These are phyloP conservation scores for Yamadazyma sp. DNA, from an alignment of 1,139 yeast species.

Conservation along the genomic window DNA sequence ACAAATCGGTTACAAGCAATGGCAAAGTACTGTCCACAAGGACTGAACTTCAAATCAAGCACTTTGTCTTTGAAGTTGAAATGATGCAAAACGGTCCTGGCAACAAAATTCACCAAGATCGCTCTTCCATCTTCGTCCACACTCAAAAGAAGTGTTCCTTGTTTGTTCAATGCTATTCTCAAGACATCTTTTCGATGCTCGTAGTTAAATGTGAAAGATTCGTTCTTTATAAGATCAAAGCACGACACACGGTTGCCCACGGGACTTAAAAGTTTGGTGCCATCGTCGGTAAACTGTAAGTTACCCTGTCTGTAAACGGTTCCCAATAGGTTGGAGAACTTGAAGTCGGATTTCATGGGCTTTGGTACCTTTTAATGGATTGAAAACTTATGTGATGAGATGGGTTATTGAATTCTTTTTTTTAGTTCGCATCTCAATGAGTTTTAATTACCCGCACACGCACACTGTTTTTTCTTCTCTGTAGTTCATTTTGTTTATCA, in stretches of 20 bases:
- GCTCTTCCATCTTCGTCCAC: conserved; percentile 95
- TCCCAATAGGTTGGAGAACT: conserved; percentile 85
- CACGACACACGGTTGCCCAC: conserved; percentile 93
- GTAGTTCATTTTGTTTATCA: too few species aligned
- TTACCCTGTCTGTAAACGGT: conserved; percentile 94
- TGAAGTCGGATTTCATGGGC: conserved; percentile 48
- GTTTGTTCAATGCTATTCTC: conserved; percentile 78
- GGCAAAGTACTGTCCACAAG: conserved; percentile 87
- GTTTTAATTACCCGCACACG: conserved; percentile 5
- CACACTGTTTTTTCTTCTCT: neutral
- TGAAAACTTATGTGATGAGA: conserved; percentile 10
- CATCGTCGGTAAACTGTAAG: conserved; percentile 83
- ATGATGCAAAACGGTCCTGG: conserved; percentile 90
- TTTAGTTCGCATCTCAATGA: conserved; percentile 5
- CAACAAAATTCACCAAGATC: conserved; percentile 77
- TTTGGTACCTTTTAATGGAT: neutral
- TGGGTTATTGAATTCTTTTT: conserved; percentile 4
- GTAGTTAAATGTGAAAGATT: conserved; percentile 85
- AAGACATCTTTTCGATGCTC: conserved; percentile 88
- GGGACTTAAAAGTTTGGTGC: conserved; percentile 79
- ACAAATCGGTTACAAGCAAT: conserved; percentile 78
- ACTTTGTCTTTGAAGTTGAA: conserved; percentile 88
- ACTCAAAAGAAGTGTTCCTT: conserved; percentile 76
- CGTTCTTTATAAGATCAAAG: conserved; percentile 81
- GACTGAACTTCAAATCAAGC: conserved; percentile 75